These are phyloP conservation scores for Leccinum pachyderme DNA, from an alignment of 1,284 basidiomycete species.

Conservation along the genomic window DNA sequence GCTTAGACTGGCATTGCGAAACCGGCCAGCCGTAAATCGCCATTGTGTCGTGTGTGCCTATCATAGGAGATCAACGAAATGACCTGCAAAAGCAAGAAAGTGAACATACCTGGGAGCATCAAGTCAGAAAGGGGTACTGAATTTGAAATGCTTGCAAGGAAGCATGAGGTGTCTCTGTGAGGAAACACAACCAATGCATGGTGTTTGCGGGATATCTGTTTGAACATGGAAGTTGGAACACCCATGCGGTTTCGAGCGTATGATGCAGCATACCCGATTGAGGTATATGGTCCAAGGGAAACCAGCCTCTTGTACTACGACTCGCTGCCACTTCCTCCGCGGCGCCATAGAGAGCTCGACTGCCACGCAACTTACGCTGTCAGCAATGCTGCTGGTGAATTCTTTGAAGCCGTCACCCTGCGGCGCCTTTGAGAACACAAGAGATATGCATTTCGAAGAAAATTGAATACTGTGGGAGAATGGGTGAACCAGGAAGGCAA, in stretches of 20 bases:
- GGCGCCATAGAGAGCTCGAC: constrained; percentile 22
- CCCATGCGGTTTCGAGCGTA: neutral
- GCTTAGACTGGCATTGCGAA: constrained; percentile 65
- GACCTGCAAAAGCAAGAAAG: constrained; percentile 1
- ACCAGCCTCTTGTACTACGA: constrained; percentile 39
- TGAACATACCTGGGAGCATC: constrained; percentile 63
- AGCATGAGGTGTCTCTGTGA: constrained; percentile 54
- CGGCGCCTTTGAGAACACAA: constrained; percentile 17
- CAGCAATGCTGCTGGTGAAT: constrained; percentile 8
- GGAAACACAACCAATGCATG: constrained; percentile 54
- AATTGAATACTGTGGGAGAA: constrained; percentile 27
- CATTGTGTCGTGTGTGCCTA: constrained; percentile 77
- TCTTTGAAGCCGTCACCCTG: constrained; percentile 15
- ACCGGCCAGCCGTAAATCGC: constrained; percentile 80
- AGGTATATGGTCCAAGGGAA: constrained; percentile 60
- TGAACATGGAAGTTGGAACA: constrained; percentile 4
- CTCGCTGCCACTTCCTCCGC: constrained; percentile 44
- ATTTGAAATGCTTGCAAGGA: constrained; percentile 69
- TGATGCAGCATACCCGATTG: constrained; percentile 41
- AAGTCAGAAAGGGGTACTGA: constrained; percentile 64
- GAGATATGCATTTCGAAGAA: constrained; percentile 9
- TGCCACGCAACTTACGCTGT: constrained; percentile 24
- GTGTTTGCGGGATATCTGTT: constrained; percentile 40
- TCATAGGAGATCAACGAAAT: neutral
- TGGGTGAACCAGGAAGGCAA: constrained; percentile 24